phyloP scores from a whole-genome alignment of 108 stramenopile species.

The Mediolabrus comicus region DNA sequence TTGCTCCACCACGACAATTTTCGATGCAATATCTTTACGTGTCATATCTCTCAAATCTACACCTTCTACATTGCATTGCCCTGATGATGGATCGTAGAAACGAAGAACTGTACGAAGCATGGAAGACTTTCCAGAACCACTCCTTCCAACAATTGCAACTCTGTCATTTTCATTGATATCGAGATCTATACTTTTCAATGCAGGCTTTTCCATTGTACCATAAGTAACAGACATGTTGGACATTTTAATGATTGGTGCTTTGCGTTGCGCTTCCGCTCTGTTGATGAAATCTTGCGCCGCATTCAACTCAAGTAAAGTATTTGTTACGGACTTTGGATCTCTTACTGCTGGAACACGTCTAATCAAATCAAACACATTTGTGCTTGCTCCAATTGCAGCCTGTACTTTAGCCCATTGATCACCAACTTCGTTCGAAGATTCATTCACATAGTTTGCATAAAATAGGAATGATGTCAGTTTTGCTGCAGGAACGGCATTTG shows the following conservation, averaged over 20 bases:
- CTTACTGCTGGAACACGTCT: constrained; percentile 62
- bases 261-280: background rate
- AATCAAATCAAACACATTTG: constrained; percentile 83
- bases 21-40: constrained; percentile 64
- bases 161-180: constrained; percentile 84
- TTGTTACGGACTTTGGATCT: constrained; percentile 51
- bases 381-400: constrained; percentile 76
- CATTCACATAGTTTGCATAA: constrained; percentile 80
- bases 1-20: constrained; percentile 85
- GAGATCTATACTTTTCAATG: constrained; percentile 64
- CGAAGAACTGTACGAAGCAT: constrained; percentile 84
- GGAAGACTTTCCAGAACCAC: constrained; percentile 93
- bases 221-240: constrained; percentile 64
- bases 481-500: constrained; percentile 61
- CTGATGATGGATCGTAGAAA: constrained; percentile 92
- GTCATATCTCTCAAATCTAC: constrained; percentile 74
- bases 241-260: constrained; percentile 58
- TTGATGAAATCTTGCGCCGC: constrained; percentile 28
- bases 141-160: constrained; percentile 91
- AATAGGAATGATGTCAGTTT: constrained; percentile 80
- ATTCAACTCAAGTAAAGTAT: constrained; percentile 35
- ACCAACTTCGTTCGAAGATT: constrained; percentile 83
- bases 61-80: constrained; percentile 78
- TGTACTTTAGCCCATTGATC: constrained; percentile 90
- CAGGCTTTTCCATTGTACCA: constrained; percentile 71